These are phyloP conservation scores for Leersia perrieri DNA, from an alignment of 176 grass and related monocot species.

Conservation along the genomic window DNA sequence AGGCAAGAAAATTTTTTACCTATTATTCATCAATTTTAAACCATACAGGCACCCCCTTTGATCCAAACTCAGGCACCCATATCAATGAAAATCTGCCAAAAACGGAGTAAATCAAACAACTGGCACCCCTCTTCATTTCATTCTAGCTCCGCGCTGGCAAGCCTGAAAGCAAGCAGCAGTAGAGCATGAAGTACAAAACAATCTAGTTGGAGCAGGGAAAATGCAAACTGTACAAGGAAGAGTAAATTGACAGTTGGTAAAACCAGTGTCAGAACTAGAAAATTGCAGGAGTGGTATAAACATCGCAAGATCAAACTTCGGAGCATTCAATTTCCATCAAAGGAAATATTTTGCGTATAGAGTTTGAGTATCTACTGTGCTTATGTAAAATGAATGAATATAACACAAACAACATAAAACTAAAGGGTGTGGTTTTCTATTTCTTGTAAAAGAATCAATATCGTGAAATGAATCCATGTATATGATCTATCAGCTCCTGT, in stretches of 20 bases:
- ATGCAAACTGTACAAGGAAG: background rate
- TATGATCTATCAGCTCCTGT: conserved; percentile 43
- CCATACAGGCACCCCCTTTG: too few relatives aligned
- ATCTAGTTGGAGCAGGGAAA: background rate
- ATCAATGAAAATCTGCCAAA: too few relatives aligned
- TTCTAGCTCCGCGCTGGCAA: too few relatives aligned
- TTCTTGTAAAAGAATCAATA: conserved; percentile 9
- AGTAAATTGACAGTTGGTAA: background rate
- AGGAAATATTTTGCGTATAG: background rate
- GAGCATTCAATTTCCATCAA: background rate
- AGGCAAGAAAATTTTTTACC: too few relatives aligned
- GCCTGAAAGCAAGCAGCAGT: background rate
- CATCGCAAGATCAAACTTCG: background rate
- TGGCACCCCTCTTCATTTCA: too few relatives aligned
- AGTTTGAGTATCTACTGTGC: background rate
- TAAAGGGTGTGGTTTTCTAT: background rate
- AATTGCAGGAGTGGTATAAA: background rate
- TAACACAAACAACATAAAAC: background rate
- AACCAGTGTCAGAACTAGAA: background rate
- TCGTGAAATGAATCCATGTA: background rate
- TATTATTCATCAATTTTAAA: too few relatives aligned
- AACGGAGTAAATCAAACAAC: too few relatives aligned
- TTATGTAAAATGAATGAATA: conserved; percentile 36
- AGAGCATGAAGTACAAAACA: background rate
- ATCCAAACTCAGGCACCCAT: too few relatives aligned